Conservation (phyloP, 345 rosid genomes). For the Acer negundo region DNA sequence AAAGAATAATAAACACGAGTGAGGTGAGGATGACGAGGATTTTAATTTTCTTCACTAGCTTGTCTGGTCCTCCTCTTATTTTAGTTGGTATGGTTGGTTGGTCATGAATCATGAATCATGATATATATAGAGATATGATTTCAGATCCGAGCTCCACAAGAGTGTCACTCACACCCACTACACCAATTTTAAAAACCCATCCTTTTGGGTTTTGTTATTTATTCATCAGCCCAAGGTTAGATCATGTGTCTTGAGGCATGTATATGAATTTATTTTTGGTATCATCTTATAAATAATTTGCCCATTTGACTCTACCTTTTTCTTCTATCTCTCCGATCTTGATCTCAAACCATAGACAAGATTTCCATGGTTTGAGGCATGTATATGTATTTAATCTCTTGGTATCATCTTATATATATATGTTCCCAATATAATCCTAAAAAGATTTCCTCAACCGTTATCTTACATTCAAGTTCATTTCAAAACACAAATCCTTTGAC, state of each 20-base stretch:
- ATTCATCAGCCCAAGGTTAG: slow-evolving; percentile 29
- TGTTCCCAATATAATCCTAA: too few species aligned
- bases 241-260: slow-evolving; percentile 24
- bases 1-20: slow-evolving; percentile 23
- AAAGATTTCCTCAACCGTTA: neutral
- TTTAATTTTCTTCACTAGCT: slow-evolving; percentile 8
- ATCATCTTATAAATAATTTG: slow-evolving; percentile 12
- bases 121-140: too few species aligned
- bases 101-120: neutral
- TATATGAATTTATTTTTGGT: neutral
- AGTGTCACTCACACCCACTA: slow-evolving; percentile 41
- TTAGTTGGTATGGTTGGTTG: neutral
- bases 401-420: too few species aligned
- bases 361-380: too few species aligned
- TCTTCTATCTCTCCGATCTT: slow-evolving; percentile 3
- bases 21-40: slow-evolving; percentile 3
- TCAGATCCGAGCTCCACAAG: slow-evolving; percentile 62
- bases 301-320: slow-evolving; percentile 34
- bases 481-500: neutral
- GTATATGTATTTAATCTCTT: too few species aligned
- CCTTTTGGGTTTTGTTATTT: slow-evolving; percentile 1
- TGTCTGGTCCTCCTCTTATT: slow-evolving; percentile 33
- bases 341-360: neutral
- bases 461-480: neutral
- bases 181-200: slow-evolving; percentile 26